A percentile compares a stretch with the other conserved stretches of the same genome.
Evolutionary conservation across 2,329 filamentous ascomycete genomes (phyloP).

Genomic region (Stagonosporopsis cucurbitacearum): DNA sequence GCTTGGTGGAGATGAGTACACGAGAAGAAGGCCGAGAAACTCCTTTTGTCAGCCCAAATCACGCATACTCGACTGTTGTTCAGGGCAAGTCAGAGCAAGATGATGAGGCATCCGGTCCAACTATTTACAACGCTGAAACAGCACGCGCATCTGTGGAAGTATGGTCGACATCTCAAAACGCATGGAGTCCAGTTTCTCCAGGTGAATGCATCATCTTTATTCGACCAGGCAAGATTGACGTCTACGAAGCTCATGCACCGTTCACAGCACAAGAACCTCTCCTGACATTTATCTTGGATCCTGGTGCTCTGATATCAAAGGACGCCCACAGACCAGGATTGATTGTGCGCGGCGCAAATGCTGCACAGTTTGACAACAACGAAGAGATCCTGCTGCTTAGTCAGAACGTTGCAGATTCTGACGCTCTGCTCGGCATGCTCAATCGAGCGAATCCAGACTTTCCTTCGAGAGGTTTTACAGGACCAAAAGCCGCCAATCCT

Average conservation of each 20-base stretch:
- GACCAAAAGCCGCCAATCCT: neutral
- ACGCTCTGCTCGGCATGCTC: constrained; percentile 12
- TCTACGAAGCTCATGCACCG: constrained; percentile 20
- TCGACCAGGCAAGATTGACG: constrained; percentile 21
- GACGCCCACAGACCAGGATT: constrained; percentile 10
- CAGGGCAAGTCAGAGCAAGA: constrained; percentile 8
- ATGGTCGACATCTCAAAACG: constrained; percentile 19
- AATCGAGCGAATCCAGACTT: constrained; percentile 7
- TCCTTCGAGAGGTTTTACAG: neutral
- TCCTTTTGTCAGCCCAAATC: constrained; percentile 30
- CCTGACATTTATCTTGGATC: constrained; percentile 17
- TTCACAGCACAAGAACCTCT: constrained; percentile 18
- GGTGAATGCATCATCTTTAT: constrained; percentile 27
- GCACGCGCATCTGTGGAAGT: constrained; percentile 24
- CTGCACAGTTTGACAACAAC: neutral
- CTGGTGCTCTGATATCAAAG: constrained; percentile 3
- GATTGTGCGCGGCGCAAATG: constrained; percentile 3
- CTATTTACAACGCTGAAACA: constrained; percentile 19
- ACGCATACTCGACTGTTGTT: constrained; percentile 19
- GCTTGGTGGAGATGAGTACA: constrained; percentile 24
- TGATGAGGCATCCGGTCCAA: constrained; percentile 10
- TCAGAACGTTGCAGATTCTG: constrained; percentile 1
- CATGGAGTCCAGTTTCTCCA: constrained; percentile 22
- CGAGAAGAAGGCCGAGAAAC: constrained; percentile 21
- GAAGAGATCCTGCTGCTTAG: constrained; percentile 17